Percentiles rank a stretch among this genome's conserved stretches.
phyloP scores from a whole-genome alignment of 1,139 yeast species.

The Arxiozyma bovina region DNA sequence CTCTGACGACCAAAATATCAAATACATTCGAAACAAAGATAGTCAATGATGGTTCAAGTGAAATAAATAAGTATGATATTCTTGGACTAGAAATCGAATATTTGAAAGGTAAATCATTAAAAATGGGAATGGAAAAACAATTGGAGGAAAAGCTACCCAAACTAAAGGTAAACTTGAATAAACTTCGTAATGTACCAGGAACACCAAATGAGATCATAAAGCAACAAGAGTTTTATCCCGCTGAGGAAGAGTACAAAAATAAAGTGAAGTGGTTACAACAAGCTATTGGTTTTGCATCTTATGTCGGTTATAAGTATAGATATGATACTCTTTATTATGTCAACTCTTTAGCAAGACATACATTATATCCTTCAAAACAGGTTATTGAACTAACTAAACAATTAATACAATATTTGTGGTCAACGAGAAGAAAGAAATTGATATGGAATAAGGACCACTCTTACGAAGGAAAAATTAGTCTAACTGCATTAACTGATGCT shows the following conservation, averaged over 20 bases:
- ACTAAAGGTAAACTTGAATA: constrained; percentile 1
- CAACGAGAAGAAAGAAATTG: constrained; percentile 1
- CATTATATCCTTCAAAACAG: neutral
- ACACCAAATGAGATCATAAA: neutral
- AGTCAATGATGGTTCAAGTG: neutral
- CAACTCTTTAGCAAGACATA: constrained; percentile 7
- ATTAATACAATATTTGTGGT: constrained; percentile 3
- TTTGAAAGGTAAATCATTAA: neutral
- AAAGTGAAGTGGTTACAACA: constrained; percentile 7
- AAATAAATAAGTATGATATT: constrained; percentile 4
- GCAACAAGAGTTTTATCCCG: neutral
- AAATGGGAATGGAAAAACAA: constrained; percentile 7
- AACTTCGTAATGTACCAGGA: too few species aligned
- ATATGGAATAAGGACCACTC: neutral
- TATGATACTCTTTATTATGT: constrained; percentile 5
- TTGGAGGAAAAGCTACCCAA: constrained; percentile 1
- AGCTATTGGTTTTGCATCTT: constrained; percentile 5
- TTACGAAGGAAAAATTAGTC: too few species aligned
- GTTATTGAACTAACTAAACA: neutral
- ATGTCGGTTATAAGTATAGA: constrained; percentile 7
- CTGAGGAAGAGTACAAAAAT: neutral
- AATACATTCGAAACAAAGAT: constrained; percentile 2
- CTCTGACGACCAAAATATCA: neutral
- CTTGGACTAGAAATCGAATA: constrained; percentile 8
- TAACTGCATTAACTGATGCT: too few species aligned